A percentile compares a stretch with the other conserved stretches of the same genome.
These are phyloP conservation scores for Claviceps monticola DNA, from an alignment of 2,329 filamentous ascomycete genomes.

Conservation along the genomic window DNA sequence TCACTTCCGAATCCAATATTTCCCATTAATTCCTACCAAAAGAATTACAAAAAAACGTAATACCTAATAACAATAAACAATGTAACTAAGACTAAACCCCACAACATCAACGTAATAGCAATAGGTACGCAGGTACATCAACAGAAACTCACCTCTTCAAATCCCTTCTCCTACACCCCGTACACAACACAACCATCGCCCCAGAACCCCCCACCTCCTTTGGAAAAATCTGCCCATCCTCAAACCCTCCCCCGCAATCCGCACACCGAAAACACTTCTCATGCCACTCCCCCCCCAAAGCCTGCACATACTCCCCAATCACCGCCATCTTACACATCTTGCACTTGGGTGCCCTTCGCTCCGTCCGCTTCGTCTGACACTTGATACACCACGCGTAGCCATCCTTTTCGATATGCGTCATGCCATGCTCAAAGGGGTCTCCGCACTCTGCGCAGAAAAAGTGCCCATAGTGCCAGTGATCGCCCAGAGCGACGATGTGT, in stretches of 20 bases:
- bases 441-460: conserved; percentile 99
- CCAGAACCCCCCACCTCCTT: conserved; percentile 26
- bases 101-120: no score
- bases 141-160: conserved; percentile 33
- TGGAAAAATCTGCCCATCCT: conserved; percentile 52
- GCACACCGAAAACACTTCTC: conserved; percentile 78
- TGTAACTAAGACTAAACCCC: no score
- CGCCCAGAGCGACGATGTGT: conserved; percentile 81
- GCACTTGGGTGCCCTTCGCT: conserved; percentile 79
- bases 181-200: conserved; percentile 44
- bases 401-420: conserved; percentile 78
- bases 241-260: conserved; percentile 44
- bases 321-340: conserved; percentile 72
- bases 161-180: conserved; percentile 44
- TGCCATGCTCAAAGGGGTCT: conserved; percentile 69
- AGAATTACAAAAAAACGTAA: no score
- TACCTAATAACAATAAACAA: no score
- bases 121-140: no score
- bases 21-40: no score
- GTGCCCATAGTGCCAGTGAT: conserved; percentile 94
- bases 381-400: conserved; percentile 93
- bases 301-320: conserved; percentile 78
- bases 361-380: conserved; percentile 85
- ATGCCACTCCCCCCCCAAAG: conserved; percentile 88
- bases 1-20: no score